Conservation (phyloP, 225 moss, liverwort and hornwort genomes). For the Pseudoscleropodium purum region DNA sequence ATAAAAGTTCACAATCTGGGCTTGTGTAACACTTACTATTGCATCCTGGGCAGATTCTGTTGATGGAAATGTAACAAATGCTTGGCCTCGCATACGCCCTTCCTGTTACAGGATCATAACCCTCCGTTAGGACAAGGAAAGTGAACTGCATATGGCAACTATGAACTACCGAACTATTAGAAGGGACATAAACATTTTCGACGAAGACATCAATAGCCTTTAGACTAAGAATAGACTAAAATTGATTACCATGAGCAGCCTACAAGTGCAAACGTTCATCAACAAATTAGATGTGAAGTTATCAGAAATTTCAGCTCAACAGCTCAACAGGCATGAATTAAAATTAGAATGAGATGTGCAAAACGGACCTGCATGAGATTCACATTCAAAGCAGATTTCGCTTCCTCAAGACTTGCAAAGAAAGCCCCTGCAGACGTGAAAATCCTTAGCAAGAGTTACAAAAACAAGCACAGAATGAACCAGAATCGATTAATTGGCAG, state of each 20-base stretch:
- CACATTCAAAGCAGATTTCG: slow-evolving; percentile 57
- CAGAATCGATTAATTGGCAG: neutral
- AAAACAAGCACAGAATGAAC: neutral
- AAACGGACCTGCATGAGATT: slow-evolving; percentile 88
- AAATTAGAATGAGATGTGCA: neutral
- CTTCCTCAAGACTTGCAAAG: slow-evolving; percentile 58
- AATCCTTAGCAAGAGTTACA: neutral
- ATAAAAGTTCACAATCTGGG: neutral
- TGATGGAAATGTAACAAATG: slow-evolving; percentile 85
- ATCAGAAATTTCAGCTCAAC: neutral
- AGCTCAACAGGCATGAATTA: neutral
- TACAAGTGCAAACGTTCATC: neutral
- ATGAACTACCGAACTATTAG: neutral
- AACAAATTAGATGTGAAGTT: neutral
- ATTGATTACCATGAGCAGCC: neutral
- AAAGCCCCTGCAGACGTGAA: slow-evolving; percentile 57
- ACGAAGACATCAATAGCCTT: neutral
- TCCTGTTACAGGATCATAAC: slow-evolving; percentile 36
- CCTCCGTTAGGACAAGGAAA: neutral
- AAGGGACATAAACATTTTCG: neutral
- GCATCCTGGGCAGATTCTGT: slow-evolving; percentile 74
- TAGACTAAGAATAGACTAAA: neutral
- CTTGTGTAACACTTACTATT: slow-evolving; percentile 34
- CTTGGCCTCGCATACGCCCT: slow-evolving; percentile 96
- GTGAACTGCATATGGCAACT: neutral